Evolutionary conservation across 2,329 filamentous ascomycete genomes (phyloP).

Genomic region (Paecilomyces sp.): DNA sequence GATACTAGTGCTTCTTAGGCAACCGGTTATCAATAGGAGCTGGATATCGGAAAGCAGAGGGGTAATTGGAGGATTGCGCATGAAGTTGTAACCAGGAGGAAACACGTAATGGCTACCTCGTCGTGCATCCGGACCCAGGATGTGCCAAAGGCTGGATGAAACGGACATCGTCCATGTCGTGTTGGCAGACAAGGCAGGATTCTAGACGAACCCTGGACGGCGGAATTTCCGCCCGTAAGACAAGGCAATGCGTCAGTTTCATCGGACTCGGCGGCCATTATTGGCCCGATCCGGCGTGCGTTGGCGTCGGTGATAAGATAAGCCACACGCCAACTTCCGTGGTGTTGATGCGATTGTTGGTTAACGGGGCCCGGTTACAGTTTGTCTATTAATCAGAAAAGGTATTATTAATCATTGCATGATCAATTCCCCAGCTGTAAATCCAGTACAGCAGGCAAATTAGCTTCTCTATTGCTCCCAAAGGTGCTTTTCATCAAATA

Average conservation of each 20-base stretch:
- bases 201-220: not conserved
- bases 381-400: not conserved
- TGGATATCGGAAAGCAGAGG: not conserved
- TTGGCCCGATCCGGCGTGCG: not conserved
- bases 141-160: not conserved
- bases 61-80: not conserved
- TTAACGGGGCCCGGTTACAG: too few relatives aligned
- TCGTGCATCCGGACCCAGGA: not conserved
- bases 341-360: not conserved
- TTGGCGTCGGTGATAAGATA: conserved; percentile 1
- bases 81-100: not conserved
- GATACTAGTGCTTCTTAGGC: not conserved
- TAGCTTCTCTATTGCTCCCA: not conserved
- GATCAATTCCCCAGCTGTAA: not conserved
- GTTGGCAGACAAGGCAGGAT: not conserved
- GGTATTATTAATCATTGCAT: not conserved
- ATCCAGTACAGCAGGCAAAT: not conserved
- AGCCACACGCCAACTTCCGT: not conserved
- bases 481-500: not conserved
- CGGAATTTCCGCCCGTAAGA: not conserved
- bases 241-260: not conserved
- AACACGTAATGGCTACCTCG: not conserved
- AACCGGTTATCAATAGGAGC: not conserved
- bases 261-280: not conserved
- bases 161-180: not conserved